Conservation (phyloP, 306 rosid genomes). For the Trifolium fragiferum region DNA sequence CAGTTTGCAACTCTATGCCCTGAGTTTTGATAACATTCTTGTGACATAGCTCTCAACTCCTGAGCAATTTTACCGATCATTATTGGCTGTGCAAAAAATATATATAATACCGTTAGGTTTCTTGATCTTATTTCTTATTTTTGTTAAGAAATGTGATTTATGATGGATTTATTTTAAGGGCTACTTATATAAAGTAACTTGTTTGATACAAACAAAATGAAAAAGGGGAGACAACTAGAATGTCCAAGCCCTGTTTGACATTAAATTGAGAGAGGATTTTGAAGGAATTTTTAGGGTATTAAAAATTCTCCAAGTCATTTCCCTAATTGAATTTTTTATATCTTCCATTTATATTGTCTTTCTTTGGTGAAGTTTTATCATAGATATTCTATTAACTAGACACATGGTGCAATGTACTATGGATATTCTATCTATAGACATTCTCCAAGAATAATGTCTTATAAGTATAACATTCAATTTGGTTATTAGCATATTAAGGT, state of each 20-base stretch:
- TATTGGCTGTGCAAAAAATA: background rate
- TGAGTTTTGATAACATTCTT: conserved; percentile 26
- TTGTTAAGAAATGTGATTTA: background rate
- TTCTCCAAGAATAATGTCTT: too few relatives aligned
- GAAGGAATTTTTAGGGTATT: background rate
- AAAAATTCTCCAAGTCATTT: background rate
- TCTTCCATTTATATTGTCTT: too few relatives aligned
- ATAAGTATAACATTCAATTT: too few relatives aligned
- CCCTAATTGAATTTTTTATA: background rate
- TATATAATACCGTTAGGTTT: background rate
- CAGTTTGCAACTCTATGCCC: conserved; percentile 31
- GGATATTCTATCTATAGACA: too few relatives aligned
- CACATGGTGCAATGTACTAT: too few relatives aligned
- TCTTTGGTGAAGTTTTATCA: too few relatives aligned
- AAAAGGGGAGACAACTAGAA: background rate
- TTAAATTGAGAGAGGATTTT: background rate
- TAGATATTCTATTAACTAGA: too few relatives aligned
- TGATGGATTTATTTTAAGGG: background rate
- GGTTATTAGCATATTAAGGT: too few relatives aligned
- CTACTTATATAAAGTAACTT: background rate
- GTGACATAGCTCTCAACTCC: background rate
- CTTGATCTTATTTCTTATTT: background rate
- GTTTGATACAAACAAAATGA: background rate
- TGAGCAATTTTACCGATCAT: background rate
- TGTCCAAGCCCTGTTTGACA: background rate